Evolutionary conservation across 2,329 filamentous ascomycete species (phyloP).

Genomic region (Keithomyces neogunnii): DNA sequence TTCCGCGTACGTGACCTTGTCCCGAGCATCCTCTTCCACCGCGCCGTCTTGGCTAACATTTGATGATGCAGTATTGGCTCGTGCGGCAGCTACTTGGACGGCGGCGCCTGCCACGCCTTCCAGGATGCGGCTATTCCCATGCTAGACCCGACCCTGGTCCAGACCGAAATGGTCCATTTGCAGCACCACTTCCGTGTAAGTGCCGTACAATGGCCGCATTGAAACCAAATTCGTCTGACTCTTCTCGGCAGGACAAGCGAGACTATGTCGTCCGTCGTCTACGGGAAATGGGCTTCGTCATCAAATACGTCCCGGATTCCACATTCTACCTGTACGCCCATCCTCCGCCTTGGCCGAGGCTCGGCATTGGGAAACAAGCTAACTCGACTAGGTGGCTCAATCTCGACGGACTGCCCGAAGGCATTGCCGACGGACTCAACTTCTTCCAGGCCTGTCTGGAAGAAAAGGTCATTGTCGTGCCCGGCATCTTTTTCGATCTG

Average conservation of each 20-base stretch:
- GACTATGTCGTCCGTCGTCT: slow-evolving; percentile 82
- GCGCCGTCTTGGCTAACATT: slow-evolving; percentile 4
- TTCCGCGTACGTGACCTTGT: slow-evolving; percentile 51
- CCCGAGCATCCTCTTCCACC: background rate
- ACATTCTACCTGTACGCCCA: slow-evolving; percentile 79
- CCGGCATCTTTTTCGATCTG: slow-evolving; percentile 95
- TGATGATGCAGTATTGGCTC: slow-evolving; percentile 56
- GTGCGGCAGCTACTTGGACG: slow-evolving; percentile 89
- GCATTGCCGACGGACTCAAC: slow-evolving; percentile 86
- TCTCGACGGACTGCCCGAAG: slow-evolving; percentile 61
- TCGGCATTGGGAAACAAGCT: slow-evolving; percentile 6
- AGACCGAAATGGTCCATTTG: slow-evolving; percentile 78
- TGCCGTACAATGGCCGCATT: slow-evolving; percentile 1
- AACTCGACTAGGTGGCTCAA: slow-evolving; percentile 38
- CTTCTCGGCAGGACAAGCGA: slow-evolving; percentile 59
- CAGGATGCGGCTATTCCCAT: slow-evolving; percentile 88
- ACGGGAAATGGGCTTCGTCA: slow-evolving; percentile 76
- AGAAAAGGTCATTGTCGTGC: slow-evolving; percentile 94
- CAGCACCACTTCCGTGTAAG: slow-evolving; percentile 72
- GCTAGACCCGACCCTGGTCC: slow-evolving; percentile 79
- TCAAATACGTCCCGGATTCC: slow-evolving; percentile 76
- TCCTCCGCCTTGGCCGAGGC: background rate
- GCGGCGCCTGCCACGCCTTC: slow-evolving; percentile 90
- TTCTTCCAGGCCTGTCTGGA: slow-evolving; percentile 92
- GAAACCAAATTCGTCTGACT: background rate